Evolutionary conservation across 441 rosid species (phyloP), one percentile per base, ranked within the genome.

Genomic region (Bocquillonia castaneifolia): DNA sequence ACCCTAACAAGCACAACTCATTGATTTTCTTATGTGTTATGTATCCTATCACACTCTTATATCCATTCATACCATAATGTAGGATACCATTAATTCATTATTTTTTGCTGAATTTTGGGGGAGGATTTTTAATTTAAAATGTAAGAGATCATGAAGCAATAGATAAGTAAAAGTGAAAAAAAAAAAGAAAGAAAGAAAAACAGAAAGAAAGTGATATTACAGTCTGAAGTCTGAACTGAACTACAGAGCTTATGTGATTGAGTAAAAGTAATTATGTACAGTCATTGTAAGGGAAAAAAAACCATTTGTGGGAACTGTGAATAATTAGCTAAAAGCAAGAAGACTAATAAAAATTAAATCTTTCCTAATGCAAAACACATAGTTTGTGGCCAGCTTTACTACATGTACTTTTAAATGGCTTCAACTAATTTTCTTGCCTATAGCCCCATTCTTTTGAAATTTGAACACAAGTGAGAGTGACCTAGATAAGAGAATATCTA

Each of bases 401-500:
- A 34, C 3, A 40, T 25, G 3, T 17, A 9, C n/a, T 18, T 39
- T n/a, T 20, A 50, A 53, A 18, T 23, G 9, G n/a, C 68, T 52
- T 14, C n/a, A n/a, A n/a, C n/a, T 17, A n/a, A 37, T 0, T 12
- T 25, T 42, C 40, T 51, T 5, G 23, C 10, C 12, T 10, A 29
- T 2, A 3, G 48, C 23, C 51, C 29, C 23, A 66, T 2, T 22
- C 32, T 53, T 45, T 70, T 68, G 52, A 54, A 66, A 69, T 74
- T 71, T 51, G 64, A 63, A 64, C 44, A 52, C 48, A 13, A 17
- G 51, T 14, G 20, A 14, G 50, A 79, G 40, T 66, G 67, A 34
- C 36, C 45, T 17, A 39, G n/a, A 37, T 12, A 50, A 12, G 29
- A 53, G 12, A 59, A 74, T 72, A 65, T 72, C 63, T 50, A 73